Percentiles rank a stretch among this genome's conserved stretches.
phyloP scores from a whole-genome alignment of 768 basidiomycete genomes.

The Jaapia argillacea region DNA sequence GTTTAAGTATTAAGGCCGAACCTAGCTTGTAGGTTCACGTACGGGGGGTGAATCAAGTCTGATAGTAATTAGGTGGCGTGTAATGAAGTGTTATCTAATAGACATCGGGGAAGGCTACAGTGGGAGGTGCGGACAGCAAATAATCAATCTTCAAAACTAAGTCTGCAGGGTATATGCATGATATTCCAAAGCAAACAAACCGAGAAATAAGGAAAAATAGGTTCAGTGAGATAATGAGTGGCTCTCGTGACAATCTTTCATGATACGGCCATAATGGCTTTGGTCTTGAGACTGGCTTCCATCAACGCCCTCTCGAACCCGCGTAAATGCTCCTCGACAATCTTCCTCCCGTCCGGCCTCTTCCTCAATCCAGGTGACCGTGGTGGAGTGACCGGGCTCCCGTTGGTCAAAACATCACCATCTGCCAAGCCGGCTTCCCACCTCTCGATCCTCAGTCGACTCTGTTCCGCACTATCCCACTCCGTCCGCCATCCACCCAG shows the following conservation, averaged over 20 bases:
- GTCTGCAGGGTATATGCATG: background rate
- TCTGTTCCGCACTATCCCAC: conserved; percentile 80
- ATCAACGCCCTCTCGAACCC: conserved; percentile 66
- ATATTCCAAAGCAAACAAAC: conserved; percentile 5
- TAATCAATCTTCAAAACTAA: background rate
- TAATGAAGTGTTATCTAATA: background rate
- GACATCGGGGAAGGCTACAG: background rate
- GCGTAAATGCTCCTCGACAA: conserved; percentile 70
- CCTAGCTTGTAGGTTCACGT: too few relatives aligned
- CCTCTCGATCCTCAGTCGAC: conserved; percentile 61
- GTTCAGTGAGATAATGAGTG: background rate
- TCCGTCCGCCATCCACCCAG: conserved; percentile 72
- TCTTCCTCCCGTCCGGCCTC: conserved; percentile 54
- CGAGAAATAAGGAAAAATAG: conserved; percentile 4
- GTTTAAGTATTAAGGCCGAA: too few relatives aligned
- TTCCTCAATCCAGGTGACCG: conserved; percentile 19
- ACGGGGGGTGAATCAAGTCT: background rate
- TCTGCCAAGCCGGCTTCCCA: conserved; percentile 65
- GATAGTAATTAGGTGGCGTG: background rate
- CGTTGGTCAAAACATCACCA: conserved; percentile 22
- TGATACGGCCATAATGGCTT: conserved; percentile 74
- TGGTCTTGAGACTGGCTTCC: conserved; percentile 68
- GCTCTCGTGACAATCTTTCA: too few relatives aligned
- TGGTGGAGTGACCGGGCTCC: conserved; percentile 20
- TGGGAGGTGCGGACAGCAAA: background rate